These are phyloP conservation scores for Malus hybrid DNA, from an alignment of 331 rosid genomes.

Conservation along the genomic window DNA sequence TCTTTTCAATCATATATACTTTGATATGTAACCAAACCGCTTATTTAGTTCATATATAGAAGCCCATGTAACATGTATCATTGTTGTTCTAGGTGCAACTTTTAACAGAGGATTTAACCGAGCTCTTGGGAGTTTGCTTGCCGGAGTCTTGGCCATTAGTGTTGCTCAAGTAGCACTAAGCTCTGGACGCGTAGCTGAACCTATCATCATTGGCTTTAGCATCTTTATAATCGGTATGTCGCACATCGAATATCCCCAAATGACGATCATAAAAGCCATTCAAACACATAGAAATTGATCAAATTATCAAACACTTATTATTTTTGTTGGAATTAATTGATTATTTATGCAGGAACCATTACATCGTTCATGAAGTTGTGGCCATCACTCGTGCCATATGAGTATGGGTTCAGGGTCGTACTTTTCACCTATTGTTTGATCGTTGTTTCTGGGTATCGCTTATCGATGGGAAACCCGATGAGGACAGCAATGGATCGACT, in stretches of 20 bases:
- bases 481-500: constrained; percentile 46
- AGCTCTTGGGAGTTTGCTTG: constrained; percentile 63
- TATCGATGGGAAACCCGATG: constrained; percentile 51
- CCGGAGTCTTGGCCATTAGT: constrained; percentile 52
- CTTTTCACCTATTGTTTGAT: constrained; percentile 57
- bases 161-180: constrained; percentile 46
- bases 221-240: constrained; percentile 50
- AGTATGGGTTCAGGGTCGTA: constrained; percentile 57
- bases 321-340: neutral
- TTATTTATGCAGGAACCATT: constrained; percentile 31
- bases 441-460: constrained; percentile 50
- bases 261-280: neutral
- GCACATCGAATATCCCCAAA: neutral
- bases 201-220: constrained; percentile 59
- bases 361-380: constrained; percentile 59
- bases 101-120: constrained; percentile 66
- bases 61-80: neutral
- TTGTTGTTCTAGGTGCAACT: constrained; percentile 47
- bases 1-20: neutral
- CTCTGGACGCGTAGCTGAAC: constrained; percentile 41
- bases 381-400: constrained; percentile 55
- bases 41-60: neutral
- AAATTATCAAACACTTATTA: neutral
- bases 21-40: neutral
- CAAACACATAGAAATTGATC: neutral